These are phyloP conservation scores for Trichosanthes truncata DNA, from an alignment of 306 rosid genomes.

Conservation along the genomic window DNA sequence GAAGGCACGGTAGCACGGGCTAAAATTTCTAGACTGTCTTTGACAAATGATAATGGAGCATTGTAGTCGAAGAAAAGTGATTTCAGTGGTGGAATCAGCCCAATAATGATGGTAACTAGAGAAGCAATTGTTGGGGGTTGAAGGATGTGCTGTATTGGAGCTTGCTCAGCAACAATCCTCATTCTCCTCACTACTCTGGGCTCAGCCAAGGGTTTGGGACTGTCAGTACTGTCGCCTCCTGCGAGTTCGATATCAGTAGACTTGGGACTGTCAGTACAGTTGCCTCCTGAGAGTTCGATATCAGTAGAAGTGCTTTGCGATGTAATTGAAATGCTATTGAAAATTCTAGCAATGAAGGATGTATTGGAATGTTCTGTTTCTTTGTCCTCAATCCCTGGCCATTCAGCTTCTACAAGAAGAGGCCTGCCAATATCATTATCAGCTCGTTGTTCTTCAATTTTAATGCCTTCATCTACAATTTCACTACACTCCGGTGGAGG, in stretches of 20 bases:
- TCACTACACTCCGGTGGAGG: slow-evolving; percentile 72
- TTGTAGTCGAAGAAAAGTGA: slow-evolving; percentile 51
- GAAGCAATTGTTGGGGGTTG: slow-evolving; percentile 91
- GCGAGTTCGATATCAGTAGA: slow-evolving; percentile 40
- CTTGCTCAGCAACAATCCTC: slow-evolving; percentile 68
- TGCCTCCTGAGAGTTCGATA: slow-evolving; percentile 26
- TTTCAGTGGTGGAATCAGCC: slow-evolving; percentile 60
- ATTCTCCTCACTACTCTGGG: slow-evolving; percentile 75
- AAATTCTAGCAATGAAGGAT: slow-evolving; percentile 60
- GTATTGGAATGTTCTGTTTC: slow-evolving; percentile 79
- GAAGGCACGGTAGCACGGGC: slow-evolving; percentile 77
- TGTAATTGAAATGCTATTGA: slow-evolving; percentile 40
- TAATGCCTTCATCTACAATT: slow-evolving; percentile 51
- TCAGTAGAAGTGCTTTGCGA: slow-evolving; percentile 42
- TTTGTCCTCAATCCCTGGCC: slow-evolving; percentile 93
- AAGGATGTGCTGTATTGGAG: slow-evolving; percentile 69
- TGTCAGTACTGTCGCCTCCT: slow-evolving; percentile 22
- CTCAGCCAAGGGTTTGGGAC: slow-evolving; percentile 78
- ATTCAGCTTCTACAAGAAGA: slow-evolving; percentile 87
- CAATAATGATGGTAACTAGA: slow-evolving; percentile 64
- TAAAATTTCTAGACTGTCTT: slow-evolving; percentile 62
- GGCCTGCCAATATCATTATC: slow-evolving; percentile 55
- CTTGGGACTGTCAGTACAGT: slow-evolving; percentile 17
- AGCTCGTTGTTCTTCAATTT: slow-evolving; percentile 33
- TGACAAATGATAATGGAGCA: slow-evolving; percentile 61